Conservation (phyloP, 176 grass and related monocot species). For the Paspalum vaginatum region DNA sequence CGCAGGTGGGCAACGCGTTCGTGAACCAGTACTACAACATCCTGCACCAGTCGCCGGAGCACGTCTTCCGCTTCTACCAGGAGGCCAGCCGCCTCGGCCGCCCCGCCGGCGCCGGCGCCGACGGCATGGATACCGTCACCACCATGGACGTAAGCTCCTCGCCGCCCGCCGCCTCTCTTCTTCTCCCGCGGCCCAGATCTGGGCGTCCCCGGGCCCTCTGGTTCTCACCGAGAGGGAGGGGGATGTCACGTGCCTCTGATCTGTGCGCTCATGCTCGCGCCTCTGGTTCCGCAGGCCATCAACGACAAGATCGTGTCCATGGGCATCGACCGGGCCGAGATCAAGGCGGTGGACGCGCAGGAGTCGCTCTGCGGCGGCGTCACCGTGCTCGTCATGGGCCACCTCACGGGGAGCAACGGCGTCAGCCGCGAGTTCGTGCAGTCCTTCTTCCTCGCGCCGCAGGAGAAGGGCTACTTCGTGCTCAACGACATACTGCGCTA, state of each 20-base stretch:
- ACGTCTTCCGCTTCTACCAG: conserved; percentile 96
- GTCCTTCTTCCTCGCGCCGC: conserved; percentile 96
- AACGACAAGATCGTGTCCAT: conserved; percentile 91
- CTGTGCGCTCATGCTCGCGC: neutral
- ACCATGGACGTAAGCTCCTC: conserved; percentile 57
- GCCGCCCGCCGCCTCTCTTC: neutral
- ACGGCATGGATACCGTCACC: conserved; percentile 75
- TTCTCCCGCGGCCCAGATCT: conserved; percentile 42
- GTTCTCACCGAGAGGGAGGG: neutral
- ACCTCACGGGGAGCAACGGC: conserved; percentile 58
- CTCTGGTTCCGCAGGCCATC: conserved; percentile 59
- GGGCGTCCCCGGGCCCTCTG: neutral
- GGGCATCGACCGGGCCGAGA: conserved; percentile 82
- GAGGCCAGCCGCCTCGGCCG: conserved; percentile 86
- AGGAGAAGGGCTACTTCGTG: conserved; percentile 92
- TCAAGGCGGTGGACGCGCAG: conserved; percentile 84
- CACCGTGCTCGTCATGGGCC: conserved; percentile 82
- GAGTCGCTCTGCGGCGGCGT: conserved; percentile 82
- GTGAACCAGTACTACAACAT: conserved; percentile 98
- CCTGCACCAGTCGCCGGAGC: conserved; percentile 89
- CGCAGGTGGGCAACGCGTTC: conserved; percentile 95
- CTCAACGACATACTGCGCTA: conserved; percentile 90
- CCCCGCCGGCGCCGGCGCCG: conserved; percentile 44
- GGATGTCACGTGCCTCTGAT: neutral
- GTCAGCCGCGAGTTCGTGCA: conserved; percentile 73